These are phyloP conservation scores for Entomortierella lignicola DNA, from an alignment of 192 early-diverging fungal species.

Conservation along the genomic window DNA sequence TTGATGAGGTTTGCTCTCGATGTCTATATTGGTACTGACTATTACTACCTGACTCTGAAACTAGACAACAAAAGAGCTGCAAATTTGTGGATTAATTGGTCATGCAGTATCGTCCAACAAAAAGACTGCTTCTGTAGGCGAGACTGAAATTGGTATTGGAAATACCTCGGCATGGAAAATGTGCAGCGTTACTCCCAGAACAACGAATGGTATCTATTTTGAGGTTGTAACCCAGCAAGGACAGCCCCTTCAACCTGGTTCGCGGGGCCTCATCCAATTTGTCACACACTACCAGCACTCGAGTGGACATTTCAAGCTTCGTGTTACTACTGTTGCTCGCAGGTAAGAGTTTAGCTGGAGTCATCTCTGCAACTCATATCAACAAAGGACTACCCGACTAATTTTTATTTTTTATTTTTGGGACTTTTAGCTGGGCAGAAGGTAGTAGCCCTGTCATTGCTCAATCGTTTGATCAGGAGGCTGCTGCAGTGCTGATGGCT, in stretches of 20 bases:
- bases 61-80: constrained; percentile 92
- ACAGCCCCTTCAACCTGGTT: constrained; percentile 84
- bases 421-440: constrained; percentile 69
- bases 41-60: neutral
- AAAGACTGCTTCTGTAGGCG: constrained; percentile 91
- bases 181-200: constrained; percentile 87
- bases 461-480: constrained; percentile 97
- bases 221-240: constrained; percentile 94
- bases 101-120: constrained; percentile 93
- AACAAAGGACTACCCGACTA: too few species aligned
- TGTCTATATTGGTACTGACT: neutral
- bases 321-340: constrained; percentile 96
- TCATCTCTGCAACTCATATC: neutral
- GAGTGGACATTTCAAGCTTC: constrained; percentile 87
- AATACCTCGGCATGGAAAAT: constrained; percentile 97
- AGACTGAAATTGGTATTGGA: constrained; percentile 98
- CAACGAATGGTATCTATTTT: constrained; percentile 94
- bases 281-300: constrained; percentile 97
- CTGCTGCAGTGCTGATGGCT: constrained; percentile 96
- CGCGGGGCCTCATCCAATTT: constrained; percentile 93
- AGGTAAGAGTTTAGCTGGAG: constrained; percentile 34
- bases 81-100: constrained; percentile 98
- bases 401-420: neutral
- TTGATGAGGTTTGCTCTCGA: too few species aligned
- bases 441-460: constrained; percentile 87